Evolutionary conservation across 164 flowering plant genomes (phyloP), one percentile per base, ranked within the genome.

Genomic region (Sextonia rubra): DNA sequence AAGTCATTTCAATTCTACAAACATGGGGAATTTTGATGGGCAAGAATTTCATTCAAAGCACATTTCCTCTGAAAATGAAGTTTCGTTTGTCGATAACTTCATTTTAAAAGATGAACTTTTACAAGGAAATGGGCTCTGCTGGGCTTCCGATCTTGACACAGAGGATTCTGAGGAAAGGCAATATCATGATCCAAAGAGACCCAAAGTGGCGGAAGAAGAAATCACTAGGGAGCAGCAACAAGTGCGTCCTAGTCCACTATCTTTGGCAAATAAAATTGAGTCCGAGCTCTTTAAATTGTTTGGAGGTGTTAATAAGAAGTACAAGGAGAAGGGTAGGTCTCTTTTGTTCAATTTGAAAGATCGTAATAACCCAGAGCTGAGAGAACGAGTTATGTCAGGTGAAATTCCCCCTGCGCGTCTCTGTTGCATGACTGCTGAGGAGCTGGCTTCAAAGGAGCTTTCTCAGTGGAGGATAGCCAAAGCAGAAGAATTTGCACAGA

Each of bases 221-320:
- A 71, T n/a, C 9, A 12, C 29, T 6, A 66, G 70, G 61, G 73
- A 49, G 30, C 37, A n/a, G 70, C 77, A 69, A 66, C 60, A 72
- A 47, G 30, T 47, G 1, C 44, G 49, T 30, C 69, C 68, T 23
- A 74, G 83, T 56, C 90, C 94, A 2, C 78, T 90, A 47, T 56
- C 65, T 49, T 71, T 96, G 74, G 98, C 98, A n/a, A 66, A 66
- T 56, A 68, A 84, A 77, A 91, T 96, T 78, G 99, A 96, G 82
- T 84, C 81, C 15, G 98, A 93, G 76, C 91, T 96, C 25, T 93
- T 90, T 66, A 92, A 91, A 74, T 78, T 91, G 64, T 91, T 86
- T 90, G 97, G 97, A 37, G 99, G 98, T 79, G 98, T 96, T 60
- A 96, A 92, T 81, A 96, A 94, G 78, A 96, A 96, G 77, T 96